Evolutionary conservation across 176 grass and related monocot genomes (phyloP).

Genomic region (Lolium perenne): DNA sequence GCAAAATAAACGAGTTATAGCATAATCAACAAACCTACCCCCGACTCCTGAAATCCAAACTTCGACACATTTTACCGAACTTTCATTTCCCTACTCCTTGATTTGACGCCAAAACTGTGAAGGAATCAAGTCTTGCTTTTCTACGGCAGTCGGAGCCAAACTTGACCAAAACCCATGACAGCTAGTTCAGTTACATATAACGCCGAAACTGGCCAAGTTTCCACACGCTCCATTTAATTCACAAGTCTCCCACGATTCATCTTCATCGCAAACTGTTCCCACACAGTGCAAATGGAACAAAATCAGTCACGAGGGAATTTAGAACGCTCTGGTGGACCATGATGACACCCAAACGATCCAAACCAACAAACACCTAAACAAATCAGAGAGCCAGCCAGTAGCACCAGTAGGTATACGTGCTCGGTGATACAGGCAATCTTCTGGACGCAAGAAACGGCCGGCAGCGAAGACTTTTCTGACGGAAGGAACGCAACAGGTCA

Average conservation of each 20-base stretch:
- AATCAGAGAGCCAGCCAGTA: neutral
- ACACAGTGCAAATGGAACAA: neutral
- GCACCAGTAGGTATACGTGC: neutral
- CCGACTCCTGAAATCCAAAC: neutral
- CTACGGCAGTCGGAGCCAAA: neutral
- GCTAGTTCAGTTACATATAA: neutral
- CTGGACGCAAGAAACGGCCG: neutral
- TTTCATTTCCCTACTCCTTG: neutral
- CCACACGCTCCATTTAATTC: neutral
- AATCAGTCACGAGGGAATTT: neutral
- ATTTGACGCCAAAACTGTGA: neutral
- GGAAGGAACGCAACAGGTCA: conserved; percentile 29
- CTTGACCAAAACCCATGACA: conserved; percentile 5
- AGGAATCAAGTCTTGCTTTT: neutral
- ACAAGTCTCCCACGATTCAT: neutral
- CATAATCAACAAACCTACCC: too few relatives aligned
- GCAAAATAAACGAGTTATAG: too few relatives aligned
- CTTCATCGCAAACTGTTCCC: neutral
- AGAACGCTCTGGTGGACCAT: neutral
- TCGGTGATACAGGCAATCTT: conserved; percentile 12
- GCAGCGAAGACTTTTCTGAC: conserved; percentile 30
- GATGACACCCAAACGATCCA: neutral
- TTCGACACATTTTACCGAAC: neutral
- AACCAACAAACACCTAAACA: neutral
- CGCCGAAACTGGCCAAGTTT: neutral